Evolutionary conservation across 2,329 filamentous ascomycete genomes (phyloP).

Genomic region (Cladosporium sp.): DNA sequence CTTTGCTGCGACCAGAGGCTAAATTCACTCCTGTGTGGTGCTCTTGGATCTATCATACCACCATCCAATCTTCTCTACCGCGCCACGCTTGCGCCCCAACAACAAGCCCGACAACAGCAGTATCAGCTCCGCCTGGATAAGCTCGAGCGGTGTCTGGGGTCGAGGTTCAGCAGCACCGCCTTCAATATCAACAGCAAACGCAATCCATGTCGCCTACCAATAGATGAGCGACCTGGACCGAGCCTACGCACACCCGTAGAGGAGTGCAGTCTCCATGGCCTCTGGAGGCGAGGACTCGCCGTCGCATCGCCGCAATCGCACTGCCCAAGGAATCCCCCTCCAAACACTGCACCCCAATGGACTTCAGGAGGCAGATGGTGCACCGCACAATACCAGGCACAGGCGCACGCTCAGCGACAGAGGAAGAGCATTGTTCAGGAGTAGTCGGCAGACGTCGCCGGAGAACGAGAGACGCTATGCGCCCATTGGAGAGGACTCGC

Average conservation of each 20-base stretch:
- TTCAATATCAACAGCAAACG: background rate
- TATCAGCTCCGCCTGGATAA: conserved; percentile 6
- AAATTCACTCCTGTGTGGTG: background rate
- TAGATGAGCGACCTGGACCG: background rate
- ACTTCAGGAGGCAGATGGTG: conserved; percentile 33
- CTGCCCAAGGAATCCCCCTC: conserved; percentile 68
- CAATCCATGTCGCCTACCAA: conserved; percentile 3
- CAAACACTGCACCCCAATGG: conserved; percentile 51
- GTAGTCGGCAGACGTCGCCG: conserved; percentile 35
- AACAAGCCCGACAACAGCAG: background rate
- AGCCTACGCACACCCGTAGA: conserved; percentile 6
- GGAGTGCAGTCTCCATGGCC: conserved; percentile 44
- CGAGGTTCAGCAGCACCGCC: background rate
- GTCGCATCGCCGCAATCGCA: conserved; percentile 49
- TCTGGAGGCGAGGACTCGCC: conserved; percentile 45
- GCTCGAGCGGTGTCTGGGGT: conserved; percentile 13
- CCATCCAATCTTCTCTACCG: background rate
- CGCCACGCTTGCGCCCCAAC: background rate
- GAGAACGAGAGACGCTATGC: conserved; percentile 45
- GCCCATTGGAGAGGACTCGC: conserved; percentile 55
- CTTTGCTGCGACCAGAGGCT: background rate
- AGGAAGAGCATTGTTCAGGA: conserved; percentile 48
- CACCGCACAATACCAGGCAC: conserved; percentile 38
- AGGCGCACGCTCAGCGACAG: conserved; percentile 52
- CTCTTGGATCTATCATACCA: background rate